Evolutionary conservation across 805 yeast genomes (phyloP), one percentile per base, ranked within the genome.

Genomic region (Candida schatavii): DNA sequence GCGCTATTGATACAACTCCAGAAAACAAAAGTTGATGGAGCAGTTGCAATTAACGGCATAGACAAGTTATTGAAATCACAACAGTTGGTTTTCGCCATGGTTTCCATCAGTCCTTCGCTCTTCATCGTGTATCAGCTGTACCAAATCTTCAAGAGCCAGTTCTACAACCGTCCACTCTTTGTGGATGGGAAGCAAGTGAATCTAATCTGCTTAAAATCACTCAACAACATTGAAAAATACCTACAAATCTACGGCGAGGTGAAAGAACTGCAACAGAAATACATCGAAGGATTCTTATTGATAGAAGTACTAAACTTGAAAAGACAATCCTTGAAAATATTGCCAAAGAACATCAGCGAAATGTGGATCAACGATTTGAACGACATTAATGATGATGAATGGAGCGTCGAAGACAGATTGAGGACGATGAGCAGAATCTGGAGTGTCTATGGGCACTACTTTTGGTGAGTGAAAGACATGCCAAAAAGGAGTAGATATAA

Each of bases 1-100:
- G 81, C 90, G 13, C 61, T 93, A 35, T 66, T 93, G 54, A 90
- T 91, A 47, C 98, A 93, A 61, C 71, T 93, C n/a, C 99, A 91
- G 61, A 91, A 93, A 64, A 84, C 96, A 10, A 91, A 91, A 62
- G 97, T 93, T 5, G 99, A 91, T 59, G 96, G 96, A 6, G 89
- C 86, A 28, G 68, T 89, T 4, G 98, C 97, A 0, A 77, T 91
- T 46, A 79, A 77, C 51, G 98, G 98, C 6, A 90, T 93, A 47
- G 98, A 93, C 62, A 83, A 86, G 57, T 68, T 91, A 49, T 73
- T 93, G 35, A 85, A 88, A 60, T 83, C 93, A 39, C 99, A 91
- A 65, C 96, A 93, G 59, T 75, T 91, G 41, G 93, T 93, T n/a
- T 88, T 91, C 66, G 97, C 96, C 1, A 68, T 88, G 18, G 85